Evolutionary conservation across 164 flowering plant genomes (phyloP), one percentile per base, ranked within the genome.

Genomic region (Hamamelis virginiana): DNA sequence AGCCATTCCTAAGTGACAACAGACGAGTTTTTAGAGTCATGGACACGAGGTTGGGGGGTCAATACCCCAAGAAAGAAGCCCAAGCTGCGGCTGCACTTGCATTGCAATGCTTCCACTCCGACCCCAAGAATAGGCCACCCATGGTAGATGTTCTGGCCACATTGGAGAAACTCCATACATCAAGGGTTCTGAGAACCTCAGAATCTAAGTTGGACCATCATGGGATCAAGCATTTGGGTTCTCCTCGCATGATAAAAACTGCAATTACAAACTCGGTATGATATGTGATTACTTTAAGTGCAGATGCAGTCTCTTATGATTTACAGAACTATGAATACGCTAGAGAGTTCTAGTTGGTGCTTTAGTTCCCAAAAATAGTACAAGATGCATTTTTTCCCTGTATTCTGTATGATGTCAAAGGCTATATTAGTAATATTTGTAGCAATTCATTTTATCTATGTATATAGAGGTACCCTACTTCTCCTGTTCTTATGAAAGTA

Each of bases 11-110:
- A 25, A 75, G 64, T 11, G 91, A 89, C 48, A 79, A 56, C 60
- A 80, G 84, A 75, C 82, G 81, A 72, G 81, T 91, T 13, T 58
- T 87, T 62, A 83, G 97, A 75, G 82, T 92, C 26, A 92, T 92
- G 94, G 97, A 92, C 78, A 85, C 92, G 57, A 81, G 89, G 69
- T 66, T 92, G 71, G 90, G 91, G 0, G 97, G 97, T 25, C 96
- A 88, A 68, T 92, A 92, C 76, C 74, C 94, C 1, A 90, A 88
- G 78, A 90, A 87, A 77, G 91, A 62, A 44, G 97, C 91, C 4
- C 89, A 85, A 44, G 77, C 85, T 48, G 84, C 84, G 16, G 93
- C 93, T 21, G 76, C 87, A 26, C 77, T 92, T 64, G 96, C 90
- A 47, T 57, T 85, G 56, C 81, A 85, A 45, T 92, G 97, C 79